Evolutionary conservation across 257 asterid species (phyloP), one percentile per base, ranked within the genome.

Genomic region (Cordia subcordata): DNA sequence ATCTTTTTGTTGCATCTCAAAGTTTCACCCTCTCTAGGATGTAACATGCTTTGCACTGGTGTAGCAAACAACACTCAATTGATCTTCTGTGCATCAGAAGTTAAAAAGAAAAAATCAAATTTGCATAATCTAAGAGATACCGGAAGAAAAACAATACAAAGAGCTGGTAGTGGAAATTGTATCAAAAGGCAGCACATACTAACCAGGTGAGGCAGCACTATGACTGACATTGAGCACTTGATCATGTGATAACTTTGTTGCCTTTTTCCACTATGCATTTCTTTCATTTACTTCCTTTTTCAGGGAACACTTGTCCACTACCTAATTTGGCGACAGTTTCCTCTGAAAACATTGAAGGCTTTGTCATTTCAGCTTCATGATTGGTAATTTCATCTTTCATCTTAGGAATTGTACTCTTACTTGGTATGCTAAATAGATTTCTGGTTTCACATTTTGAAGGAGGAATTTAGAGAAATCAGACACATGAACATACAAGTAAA

Each of bases 401-500:
- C 15, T 42, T 2, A 42, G 47, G 10, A 3, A 42, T 42, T 42
- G 14, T 42, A 52, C 51, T 22, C 13, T 63, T 56, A n/a, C 11
- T 57, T 65, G 81, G 40, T 14, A 60, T 53, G 32, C 58, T 72
- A 63, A 71, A 68, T 54, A 71, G 63, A 65, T 57, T 61, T 49
- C 61, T 68, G 57, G 72, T 68, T 73, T 65, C 71, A 61, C 61
- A 35, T 67, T 58, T 87, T 76, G 82, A 71, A 71, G 8, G 44
- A 64, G 39, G 10, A 14, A 42, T 14, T 10, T 42, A 42, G 15
- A 27, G 35, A 3, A 27, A 27, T 27, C 35, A 27, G 35, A 6
- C 35, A 56, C 49, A 51, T 23, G 14, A 11, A 57, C 2, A 39
- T 13, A 42, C 44, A 33, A 37, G 13, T 17, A 13, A 2, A 13